Evolutionary conservation across 2,329 filamentous ascomycete genomes (phyloP).

Genomic region (Blumeriella jaapii): DNA sequence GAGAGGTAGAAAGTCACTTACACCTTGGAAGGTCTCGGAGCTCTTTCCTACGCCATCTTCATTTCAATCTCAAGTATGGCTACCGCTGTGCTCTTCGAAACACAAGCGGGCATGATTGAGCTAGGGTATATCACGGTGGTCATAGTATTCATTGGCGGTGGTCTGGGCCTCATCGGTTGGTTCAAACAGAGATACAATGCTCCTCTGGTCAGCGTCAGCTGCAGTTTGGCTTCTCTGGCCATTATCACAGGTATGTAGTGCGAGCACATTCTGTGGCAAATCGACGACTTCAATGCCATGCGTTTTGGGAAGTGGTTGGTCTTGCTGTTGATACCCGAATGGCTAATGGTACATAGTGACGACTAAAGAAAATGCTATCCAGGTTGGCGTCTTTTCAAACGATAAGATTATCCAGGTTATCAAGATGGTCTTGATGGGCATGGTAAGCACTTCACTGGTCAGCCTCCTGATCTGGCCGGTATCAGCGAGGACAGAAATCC

Average conservation of each 20-base stretch:
- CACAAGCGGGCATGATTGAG: conserved; percentile 50
- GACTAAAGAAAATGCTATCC: conserved; percentile 83
- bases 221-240: conserved; percentile 75
- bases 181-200: conserved; percentile 69
- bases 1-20: no score
- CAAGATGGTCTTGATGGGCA: conserved; percentile 74
- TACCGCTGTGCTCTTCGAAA: conserved; percentile 69
- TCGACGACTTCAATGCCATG: not conserved
- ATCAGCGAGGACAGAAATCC: conserved; percentile 63
- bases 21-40: conserved; percentile 40
- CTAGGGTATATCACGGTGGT: conserved; percentile 72
- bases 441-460: conserved; percentile 57
- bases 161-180: conserved; percentile 81
- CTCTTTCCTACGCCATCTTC: conserved; percentile 66
- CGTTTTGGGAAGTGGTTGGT: no score
- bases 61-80: conserved; percentile 79
- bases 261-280: no score
- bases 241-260: conserved; percentile 58
- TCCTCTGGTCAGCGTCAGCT: conserved; percentile 72
- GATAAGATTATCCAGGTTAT: conserved; percentile 72
- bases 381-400: conserved; percentile 69
- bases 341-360: no score
- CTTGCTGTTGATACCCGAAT: no score
- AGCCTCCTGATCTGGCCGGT: conserved; percentile 70
- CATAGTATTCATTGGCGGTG: conserved; percentile 73